Percentiles rank a stretch among this genome's conserved stretches.
These are phyloP conservation scores for Citrullus mucosospermus DNA, from an alignment of 306 rosid genomes.

Conservation along the genomic window DNA sequence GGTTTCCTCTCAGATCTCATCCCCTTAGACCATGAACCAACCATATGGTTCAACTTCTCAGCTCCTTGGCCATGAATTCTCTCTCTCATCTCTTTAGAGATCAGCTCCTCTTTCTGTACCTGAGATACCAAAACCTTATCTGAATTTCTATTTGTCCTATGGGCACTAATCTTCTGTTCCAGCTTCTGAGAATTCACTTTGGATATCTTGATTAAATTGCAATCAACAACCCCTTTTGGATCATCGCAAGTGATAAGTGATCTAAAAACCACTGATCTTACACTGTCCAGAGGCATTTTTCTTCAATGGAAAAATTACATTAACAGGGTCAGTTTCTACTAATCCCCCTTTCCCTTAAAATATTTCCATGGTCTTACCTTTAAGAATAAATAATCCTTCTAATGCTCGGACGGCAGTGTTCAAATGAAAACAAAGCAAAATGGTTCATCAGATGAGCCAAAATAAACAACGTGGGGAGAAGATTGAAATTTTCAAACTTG, in stretches of 20 bases:
- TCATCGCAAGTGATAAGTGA: constrained; percentile 78
- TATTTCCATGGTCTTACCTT: neutral
- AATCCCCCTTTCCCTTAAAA: neutral
- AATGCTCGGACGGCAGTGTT: constrained; percentile 7
- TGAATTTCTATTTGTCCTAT: constrained; percentile 24
- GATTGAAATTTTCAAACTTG: neutral
- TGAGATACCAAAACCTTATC: constrained; percentile 15
- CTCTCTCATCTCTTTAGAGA: constrained; percentile 19
- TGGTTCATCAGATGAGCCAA: neutral
- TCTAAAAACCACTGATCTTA: constrained; percentile 50
- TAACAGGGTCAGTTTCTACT: constrained; percentile 16
- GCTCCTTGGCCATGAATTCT: constrained; percentile 41
- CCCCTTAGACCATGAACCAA: constrained; percentile 68
- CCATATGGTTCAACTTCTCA: constrained; percentile 56
- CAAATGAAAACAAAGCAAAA: neutral
- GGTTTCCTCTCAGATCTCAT: constrained; percentile 34
- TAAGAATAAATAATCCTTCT: neutral
- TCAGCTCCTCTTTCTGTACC: constrained; percentile 24
- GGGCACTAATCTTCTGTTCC: constrained; percentile 36
- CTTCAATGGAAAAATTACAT: constrained; percentile 32
- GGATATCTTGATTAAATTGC: constrained; percentile 50
- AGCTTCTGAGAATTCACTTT: constrained; percentile 32
- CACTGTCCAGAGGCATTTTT: constrained; percentile 44
- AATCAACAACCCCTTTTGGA: constrained; percentile 83
- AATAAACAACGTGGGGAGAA: neutral